A percentile compares a stretch with the other conserved stretches of the same genome.
These are phyloP conservation scores for Emericellopsis cladophorae DNA, from an alignment of 2,329 filamentous ascomycete genomes.

Conservation along the genomic window DNA sequence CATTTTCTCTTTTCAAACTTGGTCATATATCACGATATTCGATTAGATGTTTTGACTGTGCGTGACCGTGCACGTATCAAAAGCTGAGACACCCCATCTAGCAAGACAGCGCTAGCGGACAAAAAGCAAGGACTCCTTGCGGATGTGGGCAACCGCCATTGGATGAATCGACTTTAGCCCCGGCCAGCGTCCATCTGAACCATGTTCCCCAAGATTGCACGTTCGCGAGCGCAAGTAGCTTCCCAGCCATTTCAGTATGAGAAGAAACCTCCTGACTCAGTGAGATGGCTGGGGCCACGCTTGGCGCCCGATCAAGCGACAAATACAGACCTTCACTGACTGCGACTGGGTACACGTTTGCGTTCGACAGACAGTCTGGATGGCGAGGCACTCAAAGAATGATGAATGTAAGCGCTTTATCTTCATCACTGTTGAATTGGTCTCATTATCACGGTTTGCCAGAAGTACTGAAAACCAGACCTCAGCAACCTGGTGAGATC, in stretches of 20 bases:
- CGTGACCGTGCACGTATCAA: no score
- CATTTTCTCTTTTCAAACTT: no score
- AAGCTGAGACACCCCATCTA: background rate
- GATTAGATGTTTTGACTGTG: no score
- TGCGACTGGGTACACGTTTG: no score
- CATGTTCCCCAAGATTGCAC: constrained; percentile 17
- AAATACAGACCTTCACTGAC: background rate
- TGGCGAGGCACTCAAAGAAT: no score
- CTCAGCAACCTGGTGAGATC: no score
- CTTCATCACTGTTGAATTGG: no score
- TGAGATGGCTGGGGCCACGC: background rate
- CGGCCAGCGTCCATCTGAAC: constrained; percentile 9
- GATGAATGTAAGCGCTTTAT: no score
- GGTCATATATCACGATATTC: no score
- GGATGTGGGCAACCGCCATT: background rate
- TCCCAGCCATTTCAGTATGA: background rate
- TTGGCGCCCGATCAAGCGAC: background rate
- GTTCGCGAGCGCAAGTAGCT: constrained; percentile 6
- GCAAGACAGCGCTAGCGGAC: background rate
- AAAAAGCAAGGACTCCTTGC: background rate
- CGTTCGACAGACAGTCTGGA: no score
- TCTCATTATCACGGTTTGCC: no score
- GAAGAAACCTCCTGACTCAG: background rate
- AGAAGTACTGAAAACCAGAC: no score
- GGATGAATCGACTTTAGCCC: constrained; percentile 3